Conservation (phyloP, 352 stramenopile species). For the Pythium monospermum region DNA sequence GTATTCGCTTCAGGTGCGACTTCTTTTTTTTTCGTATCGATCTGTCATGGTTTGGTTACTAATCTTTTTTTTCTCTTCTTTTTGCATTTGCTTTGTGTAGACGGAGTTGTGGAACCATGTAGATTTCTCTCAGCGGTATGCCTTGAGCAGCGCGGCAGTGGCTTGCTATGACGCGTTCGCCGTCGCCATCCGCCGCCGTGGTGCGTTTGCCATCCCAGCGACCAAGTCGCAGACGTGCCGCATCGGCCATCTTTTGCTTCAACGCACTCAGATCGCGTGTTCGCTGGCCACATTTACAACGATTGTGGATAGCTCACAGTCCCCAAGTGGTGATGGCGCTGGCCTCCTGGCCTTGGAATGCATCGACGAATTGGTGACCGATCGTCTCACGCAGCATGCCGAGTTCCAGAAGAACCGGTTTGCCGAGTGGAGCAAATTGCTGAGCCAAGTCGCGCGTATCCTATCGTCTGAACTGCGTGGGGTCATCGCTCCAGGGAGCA, state of each 20-base stretch:
- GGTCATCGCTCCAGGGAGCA: background rate
- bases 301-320: slow-evolving; percentile 14
- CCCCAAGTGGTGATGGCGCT: background rate
- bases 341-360: slow-evolving; percentile 19
- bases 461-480: slow-evolving; percentile 16
- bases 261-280: slow-evolving; percentile 28
- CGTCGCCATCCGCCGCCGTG: slow-evolving; percentile 5
- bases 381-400: slow-evolving; percentile 33
- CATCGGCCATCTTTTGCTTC: background rate
- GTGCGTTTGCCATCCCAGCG: background rate
- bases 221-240: slow-evolving; percentile 4
- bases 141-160: slow-evolving; percentile 28
- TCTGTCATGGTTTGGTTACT: slow-evolving; percentile 7
- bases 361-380: slow-evolving; percentile 32
- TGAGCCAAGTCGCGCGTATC: slow-evolving; percentile 28
- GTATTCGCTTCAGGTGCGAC: slow-evolving; percentile 24
- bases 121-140: slow-evolving; percentile 31
- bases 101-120: slow-evolving; percentile 24
- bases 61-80: background rate
- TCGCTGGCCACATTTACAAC: slow-evolving; percentile 34
- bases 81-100: slow-evolving; percentile 8
- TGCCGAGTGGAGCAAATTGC: slow-evolving; percentile 37
- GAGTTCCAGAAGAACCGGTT: slow-evolving; percentile 57
- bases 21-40: background rate
- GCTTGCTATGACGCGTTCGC: slow-evolving; percentile 40